Conservation (phyloP, 2,329 filamentous ascomycete genomes). For the Thyridium curvatum region DNA sequence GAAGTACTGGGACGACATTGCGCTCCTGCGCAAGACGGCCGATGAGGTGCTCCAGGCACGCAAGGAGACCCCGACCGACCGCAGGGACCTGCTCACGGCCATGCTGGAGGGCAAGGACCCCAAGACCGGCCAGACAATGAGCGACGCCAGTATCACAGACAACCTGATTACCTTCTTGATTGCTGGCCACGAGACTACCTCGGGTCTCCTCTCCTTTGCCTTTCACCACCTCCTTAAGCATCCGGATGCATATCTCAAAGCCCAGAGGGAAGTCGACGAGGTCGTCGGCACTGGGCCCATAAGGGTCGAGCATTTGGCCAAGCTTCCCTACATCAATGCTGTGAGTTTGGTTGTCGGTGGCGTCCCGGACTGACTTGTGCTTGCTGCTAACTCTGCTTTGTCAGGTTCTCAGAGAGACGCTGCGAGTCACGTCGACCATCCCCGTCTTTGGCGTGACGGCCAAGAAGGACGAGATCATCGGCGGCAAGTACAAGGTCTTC, state of each 20-base stretch:
- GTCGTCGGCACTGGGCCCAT: conserved; percentile 55
- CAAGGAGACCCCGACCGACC: conserved; percentile 44
- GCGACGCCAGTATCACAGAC: conserved; percentile 56
- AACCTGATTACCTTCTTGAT: conserved; percentile 71
- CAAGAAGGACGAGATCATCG: conserved; percentile 42
- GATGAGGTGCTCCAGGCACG: conserved; percentile 55
- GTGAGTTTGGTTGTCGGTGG: too few species aligned
- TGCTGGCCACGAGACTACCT: conserved; percentile 67
- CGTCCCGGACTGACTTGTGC: too few species aligned
- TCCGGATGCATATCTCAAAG: conserved; percentile 51
- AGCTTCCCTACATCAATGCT: conserved; percentile 60
- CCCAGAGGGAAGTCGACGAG: conserved; percentile 61
- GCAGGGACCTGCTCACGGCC: conserved; percentile 62
- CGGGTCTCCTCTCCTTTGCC: conserved; percentile 58
- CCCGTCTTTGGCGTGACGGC: conserved; percentile 49
- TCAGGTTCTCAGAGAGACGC: conserved; percentile 55
- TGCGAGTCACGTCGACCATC: conserved; percentile 57
- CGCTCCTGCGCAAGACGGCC: conserved; percentile 46
- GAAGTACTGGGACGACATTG: conserved; percentile 49
- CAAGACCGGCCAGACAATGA: conserved; percentile 59
- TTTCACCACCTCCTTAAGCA: conserved; percentile 61
- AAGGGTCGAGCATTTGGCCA: conserved; percentile 53
- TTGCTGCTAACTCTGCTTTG: conserved; percentile 3
- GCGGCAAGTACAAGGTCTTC: conserved; percentile 54
- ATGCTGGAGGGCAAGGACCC: conserved; percentile 65